Evolutionary conservation across 2,329 filamentous ascomycete species (phyloP).

Genomic region (Diaporthe sp.): DNA sequence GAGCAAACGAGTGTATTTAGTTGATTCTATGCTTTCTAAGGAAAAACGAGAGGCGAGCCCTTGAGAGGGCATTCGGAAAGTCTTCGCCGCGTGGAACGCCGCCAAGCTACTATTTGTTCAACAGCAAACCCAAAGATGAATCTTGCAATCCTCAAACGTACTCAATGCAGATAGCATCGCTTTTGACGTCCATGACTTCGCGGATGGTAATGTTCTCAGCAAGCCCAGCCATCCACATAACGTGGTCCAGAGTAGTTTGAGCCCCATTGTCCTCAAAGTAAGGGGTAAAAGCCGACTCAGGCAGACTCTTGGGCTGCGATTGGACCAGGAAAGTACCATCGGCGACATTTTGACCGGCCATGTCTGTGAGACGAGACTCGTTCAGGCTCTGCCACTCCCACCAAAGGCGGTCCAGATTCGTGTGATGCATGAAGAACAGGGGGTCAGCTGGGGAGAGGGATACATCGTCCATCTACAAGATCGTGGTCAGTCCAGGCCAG

Average conservation of each 20-base stretch:
- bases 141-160: neutral
- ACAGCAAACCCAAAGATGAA: neutral
- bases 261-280: constrained; percentile 29
- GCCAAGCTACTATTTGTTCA: neutral
- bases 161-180: neutral
- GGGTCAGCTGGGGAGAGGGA: constrained; percentile 46
- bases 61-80: too few relatives aligned
- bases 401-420: constrained; percentile 43
- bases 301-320: neutral
- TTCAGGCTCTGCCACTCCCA: constrained; percentile 42
- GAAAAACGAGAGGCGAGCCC: too few relatives aligned
- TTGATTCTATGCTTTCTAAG: too few relatives aligned
- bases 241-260: constrained; percentile 32
- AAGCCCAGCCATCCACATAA: constrained; percentile 34
- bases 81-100: neutral
- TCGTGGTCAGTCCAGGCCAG: neutral
- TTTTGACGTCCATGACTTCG: constrained; percentile 36
- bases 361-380: neutral
- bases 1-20: too few relatives aligned
- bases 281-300: neutral
- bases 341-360: neutral
- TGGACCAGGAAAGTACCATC: neutral
- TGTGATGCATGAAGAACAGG: constrained; percentile 43
- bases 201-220: constrained; percentile 34
- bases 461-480: neutral